Base-by-base conservation (phyloP, 2,329 filamentous ascomycete species). In the Aureobasidium musti region DNA sequence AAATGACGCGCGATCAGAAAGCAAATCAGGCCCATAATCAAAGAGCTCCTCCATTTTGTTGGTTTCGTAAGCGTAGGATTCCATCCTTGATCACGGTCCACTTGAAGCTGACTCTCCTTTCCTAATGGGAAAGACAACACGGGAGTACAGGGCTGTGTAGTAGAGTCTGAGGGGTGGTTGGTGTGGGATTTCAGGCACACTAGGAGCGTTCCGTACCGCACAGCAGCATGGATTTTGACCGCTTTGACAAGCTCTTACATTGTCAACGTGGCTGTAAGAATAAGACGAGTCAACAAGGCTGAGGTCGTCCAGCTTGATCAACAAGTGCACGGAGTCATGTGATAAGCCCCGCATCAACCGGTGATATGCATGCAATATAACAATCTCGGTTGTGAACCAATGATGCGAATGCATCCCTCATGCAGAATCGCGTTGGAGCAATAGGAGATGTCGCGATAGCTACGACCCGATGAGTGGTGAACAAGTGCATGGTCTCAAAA, bases 131-230 rank as follows among this genome's bases (percentile, higher is more conserved):
- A 37, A 37, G 21, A n/a, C 59, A 63, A 30, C 59, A 63, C 43
- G 45, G 59, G 59, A 21, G 59, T 26, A 64, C 61, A 64, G 49
- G 49, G 61, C 47, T 64, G 61, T 41, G 61, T 39, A 53, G 61
- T 39, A 53, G 41, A 35, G 39, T 23, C 30, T 41, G 21, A 23
- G 13, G 59, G 30, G 47, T 50, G 54, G 54, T 59, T 39, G 61
- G 61, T 54, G 28, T 33, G 17, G 61, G 59, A 50, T 63, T 21
- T 30, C 21, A 43, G 56, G n/a, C n/a, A 21, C 13, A 63, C 49
- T 64, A 64, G 21, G 49, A 64, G 61, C 61, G 61, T 53, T 53
- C 61, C 61, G 61, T 54, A 52, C 59, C 59, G 59, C 59, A 63
- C 59, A 23, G 26, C 57, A 61, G 57, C 57, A 47, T 49, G 43